Evolutionary conservation across 805 yeast species (phyloP).

Genomic region (Saccharomycopsis schoenii): DNA sequence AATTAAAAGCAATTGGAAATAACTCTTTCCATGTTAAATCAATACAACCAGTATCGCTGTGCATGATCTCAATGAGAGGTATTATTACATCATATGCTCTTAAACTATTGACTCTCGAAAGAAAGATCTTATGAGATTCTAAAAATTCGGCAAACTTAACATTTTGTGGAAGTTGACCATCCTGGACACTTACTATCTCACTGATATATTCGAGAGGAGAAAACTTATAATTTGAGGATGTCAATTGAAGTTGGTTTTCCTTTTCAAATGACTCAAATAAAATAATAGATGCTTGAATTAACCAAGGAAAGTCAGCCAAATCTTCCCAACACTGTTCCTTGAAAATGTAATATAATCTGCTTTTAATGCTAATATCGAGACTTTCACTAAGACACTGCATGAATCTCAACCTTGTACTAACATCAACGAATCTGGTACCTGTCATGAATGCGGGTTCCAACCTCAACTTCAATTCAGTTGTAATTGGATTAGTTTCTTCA

Average conservation of each 20-base stretch:
- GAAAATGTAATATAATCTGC: slow-evolving; percentile 77
- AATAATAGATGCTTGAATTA: slow-evolving; percentile 84
- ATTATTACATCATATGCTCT: slow-evolving; percentile 51
- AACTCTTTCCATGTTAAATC: slow-evolving; percentile 75
- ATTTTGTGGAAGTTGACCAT: slow-evolving; percentile 15
- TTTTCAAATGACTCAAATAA: slow-evolving; percentile 67
- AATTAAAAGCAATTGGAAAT: slow-evolving; percentile 71
- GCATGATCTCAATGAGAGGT: slow-evolving; percentile 74
- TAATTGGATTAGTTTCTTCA: slow-evolving; percentile 38
- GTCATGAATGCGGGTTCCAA: slow-evolving; percentile 95
- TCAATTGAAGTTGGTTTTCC: slow-evolving; percentile 36
- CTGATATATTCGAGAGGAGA: slow-evolving; percentile 38
- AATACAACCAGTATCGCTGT: slow-evolving; percentile 69
- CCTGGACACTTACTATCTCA: slow-evolving; percentile 17
- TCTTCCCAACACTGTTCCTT: slow-evolving; percentile 97
- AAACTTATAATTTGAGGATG: slow-evolving; percentile 39
- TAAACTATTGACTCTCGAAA: slow-evolving; percentile 25
- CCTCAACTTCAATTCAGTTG: slow-evolving; percentile 84
- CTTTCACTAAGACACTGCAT: slow-evolving; percentile 73
- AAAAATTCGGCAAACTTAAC: slow-evolving; percentile 26
- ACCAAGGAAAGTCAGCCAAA: slow-evolving; percentile 87
- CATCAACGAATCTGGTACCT: slow-evolving; percentile 81
- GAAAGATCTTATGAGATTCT: slow-evolving; percentile 27
- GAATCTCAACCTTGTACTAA: slow-evolving; percentile 60
- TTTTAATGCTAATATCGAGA: slow-evolving; percentile 65